Evolutionary conservation across 768 basidiomycete species (phyloP), one percentile per base, ranked within the genome.

Genomic region (Multifurca ochricompacta): DNA sequence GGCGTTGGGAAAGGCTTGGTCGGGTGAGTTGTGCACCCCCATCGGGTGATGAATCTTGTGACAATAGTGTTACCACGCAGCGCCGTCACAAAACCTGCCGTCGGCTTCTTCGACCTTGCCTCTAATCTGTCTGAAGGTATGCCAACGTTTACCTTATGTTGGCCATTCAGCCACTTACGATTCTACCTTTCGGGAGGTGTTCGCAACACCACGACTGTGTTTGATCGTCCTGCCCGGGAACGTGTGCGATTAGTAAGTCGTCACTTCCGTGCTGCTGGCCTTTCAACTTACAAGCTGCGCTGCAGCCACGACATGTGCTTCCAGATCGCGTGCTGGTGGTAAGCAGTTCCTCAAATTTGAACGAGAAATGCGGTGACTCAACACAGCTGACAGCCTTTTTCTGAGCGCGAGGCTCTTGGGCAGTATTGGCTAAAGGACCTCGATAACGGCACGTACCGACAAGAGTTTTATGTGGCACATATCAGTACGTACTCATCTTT

Each of bases 371-470:
- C 36, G 36, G 41, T 36, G 32, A 11, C 35, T n/a, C 19, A 51
- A 11, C 36, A 34, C 3, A 30, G 16, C 23, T 49, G 50, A 50
- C 62, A 95, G 91, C 82, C 95, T 0, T 98, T 89, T 70, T 88
- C 89, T 45, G 78, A 80, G 32, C 84, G 93, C 6, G 94, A 96
- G 67, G 91, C 94, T 0, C 71, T 89, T 7, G 96, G 96, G 6
- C 96, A 98, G 69, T 91, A 86, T 62, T 98, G 96, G 95, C 85
- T 98, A 77, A 90, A 83, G 70, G 95, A 97, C 65, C 69, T 98
- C 14, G 91, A 93, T 60, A 83, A 90, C 54, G 96, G 95, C 9
- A 76, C 81, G 14, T 98, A 86, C 68, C 81, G 91, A 55, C 73
- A 77, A 56, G 93, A 97, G 64, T 72, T 72, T 27, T 97, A 97